Percentiles rank a stretch among this genome's conserved stretches.
Conservation (phyloP, 2,329 filamentous ascomycete species). For the Eutypella sp. region DNA sequence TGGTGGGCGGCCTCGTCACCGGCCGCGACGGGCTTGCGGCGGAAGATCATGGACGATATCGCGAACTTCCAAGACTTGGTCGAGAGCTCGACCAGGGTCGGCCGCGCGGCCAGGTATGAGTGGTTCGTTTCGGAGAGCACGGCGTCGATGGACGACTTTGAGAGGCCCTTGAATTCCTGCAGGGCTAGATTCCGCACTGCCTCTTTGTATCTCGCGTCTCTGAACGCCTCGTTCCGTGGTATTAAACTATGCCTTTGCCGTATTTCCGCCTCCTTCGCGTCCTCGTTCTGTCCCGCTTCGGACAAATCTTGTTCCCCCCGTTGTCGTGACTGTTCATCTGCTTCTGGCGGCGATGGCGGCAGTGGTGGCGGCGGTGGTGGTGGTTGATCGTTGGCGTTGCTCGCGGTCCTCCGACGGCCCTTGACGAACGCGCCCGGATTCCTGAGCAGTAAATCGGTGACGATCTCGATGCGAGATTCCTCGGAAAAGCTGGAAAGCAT, state of each 20-base stretch:
- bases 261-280: conserved; percentile 22
- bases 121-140: conserved; percentile 78
- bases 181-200: conserved; percentile 65
- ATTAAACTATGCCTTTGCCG: conserved; percentile 38
- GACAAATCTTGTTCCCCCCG: no score
- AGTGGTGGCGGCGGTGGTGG: no score
- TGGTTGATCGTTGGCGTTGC: conserved; percentile 7
- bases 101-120: conserved; percentile 67
- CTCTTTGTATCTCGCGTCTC: conserved; percentile 60
- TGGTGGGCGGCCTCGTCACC: conserved; percentile 53
- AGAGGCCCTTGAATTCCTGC: conserved; percentile 71
- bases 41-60: conserved; percentile 64
- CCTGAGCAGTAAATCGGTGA: conserved; percentile 73
- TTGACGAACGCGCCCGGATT: conserved; percentile 65
- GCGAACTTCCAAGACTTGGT: conserved; percentile 75
- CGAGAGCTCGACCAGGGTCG: conserved; percentile 63
- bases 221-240: conserved; percentile 60
- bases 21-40: conserved; percentile 52
- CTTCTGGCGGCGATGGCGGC: no score
- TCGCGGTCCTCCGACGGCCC: conserved; percentile 52
- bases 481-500: conserved; percentile 71
- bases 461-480: conserved; percentile 70
- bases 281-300: conserved; percentile 19
- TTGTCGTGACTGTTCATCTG: no score
- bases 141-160: conserved; percentile 68